These are phyloP conservation scores for Pichia cephalocereana DNA, from an alignment of 805 yeast species.

Conservation along the genomic window DNA sequence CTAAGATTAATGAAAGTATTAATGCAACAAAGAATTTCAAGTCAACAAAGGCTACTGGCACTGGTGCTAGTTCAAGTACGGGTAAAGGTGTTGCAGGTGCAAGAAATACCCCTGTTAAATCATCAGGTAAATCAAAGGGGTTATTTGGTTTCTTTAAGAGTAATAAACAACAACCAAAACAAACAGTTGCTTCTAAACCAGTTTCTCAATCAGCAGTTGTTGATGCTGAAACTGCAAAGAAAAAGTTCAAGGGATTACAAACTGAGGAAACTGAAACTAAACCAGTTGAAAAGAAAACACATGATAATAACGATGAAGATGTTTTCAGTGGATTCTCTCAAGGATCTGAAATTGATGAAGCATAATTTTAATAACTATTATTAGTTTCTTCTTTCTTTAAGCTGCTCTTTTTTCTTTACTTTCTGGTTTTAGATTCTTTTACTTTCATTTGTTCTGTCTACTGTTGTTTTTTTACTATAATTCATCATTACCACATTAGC, in stretches of 20 bases:
- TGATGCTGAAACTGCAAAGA: slow-evolving; percentile 3
- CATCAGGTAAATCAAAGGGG: slow-evolving; percentile 1
- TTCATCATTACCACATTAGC: too few species aligned
- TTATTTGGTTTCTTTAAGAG: background rate
- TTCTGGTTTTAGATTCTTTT: too few species aligned
- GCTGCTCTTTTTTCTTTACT: too few species aligned
- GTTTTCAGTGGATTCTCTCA: slow-evolving; percentile 39
- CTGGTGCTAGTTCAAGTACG: background rate
- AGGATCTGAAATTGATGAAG: slow-evolving; percentile 25
- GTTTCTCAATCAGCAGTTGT: background rate
- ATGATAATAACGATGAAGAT: slow-evolving; percentile 11
- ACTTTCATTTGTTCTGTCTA: too few species aligned
- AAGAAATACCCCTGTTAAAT: slow-evolving; percentile 5
- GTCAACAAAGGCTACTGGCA: background rate
- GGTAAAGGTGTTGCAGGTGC: slow-evolving; percentile 4
- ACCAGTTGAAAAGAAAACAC: background rate
- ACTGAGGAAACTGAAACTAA: slow-evolving; percentile 16
- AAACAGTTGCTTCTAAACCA: too few species aligned
- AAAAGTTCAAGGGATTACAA: slow-evolving; percentile 12
- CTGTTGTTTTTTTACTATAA: too few species aligned
- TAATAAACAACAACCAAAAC: too few species aligned
- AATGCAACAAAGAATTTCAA: slow-evolving; percentile 3
- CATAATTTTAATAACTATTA: background rate
- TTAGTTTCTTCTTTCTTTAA: background rate
- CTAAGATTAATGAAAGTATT: slow-evolving; percentile 10